Evolutionary conservation across 2,329 filamentous ascomycete genomes (phyloP).

Genomic region (Aspergillus sp.): DNA sequence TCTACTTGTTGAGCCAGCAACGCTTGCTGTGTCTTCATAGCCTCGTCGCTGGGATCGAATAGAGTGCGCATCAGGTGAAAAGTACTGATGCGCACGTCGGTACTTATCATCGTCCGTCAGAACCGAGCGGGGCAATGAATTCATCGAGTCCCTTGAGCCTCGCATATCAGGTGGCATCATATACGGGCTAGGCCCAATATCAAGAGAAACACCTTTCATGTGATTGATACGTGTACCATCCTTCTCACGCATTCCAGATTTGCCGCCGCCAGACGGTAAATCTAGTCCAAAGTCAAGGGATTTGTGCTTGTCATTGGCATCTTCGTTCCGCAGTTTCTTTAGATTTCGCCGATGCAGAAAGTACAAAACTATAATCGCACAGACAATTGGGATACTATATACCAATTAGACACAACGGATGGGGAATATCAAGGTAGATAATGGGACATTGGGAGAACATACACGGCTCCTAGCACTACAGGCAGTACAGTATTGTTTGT

Average conservation of each 20-base stretch:
- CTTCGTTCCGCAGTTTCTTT: conserved; percentile 70
- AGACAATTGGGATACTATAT: conserved; percentile 70
- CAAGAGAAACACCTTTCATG: conserved; percentile 57
- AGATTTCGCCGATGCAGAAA: conserved; percentile 78
- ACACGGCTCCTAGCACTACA: conserved; percentile 70
- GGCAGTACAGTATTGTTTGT: conserved; percentile 60
- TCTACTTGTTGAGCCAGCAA: conserved; percentile 50
- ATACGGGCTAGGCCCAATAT: conserved; percentile 74
- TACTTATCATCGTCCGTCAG: conserved; percentile 82
- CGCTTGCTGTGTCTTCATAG: conserved; percentile 51
- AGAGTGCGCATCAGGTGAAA: conserved; percentile 46
- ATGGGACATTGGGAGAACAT: conserved; percentile 39
- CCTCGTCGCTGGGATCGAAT: conserved; percentile 37
- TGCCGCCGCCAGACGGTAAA: conserved; percentile 39
- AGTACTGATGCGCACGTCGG: conserved; percentile 60
- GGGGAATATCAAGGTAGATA: background rate
- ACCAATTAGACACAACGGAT: conserved; percentile 23
- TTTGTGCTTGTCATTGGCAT: conserved; percentile 81
- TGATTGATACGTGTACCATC: conserved; percentile 39
- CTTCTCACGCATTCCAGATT: conserved; percentile 57
- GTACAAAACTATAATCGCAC: conserved; percentile 66
- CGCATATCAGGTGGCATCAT: conserved; percentile 83
- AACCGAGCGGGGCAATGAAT: conserved; percentile 77
- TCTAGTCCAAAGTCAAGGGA: conserved; percentile 91
- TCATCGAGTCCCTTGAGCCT: conserved; percentile 78